Evolutionary conservation across 345 rosid species (phyloP).

Genomic region (Tarenaya hassleriana): DNA sequence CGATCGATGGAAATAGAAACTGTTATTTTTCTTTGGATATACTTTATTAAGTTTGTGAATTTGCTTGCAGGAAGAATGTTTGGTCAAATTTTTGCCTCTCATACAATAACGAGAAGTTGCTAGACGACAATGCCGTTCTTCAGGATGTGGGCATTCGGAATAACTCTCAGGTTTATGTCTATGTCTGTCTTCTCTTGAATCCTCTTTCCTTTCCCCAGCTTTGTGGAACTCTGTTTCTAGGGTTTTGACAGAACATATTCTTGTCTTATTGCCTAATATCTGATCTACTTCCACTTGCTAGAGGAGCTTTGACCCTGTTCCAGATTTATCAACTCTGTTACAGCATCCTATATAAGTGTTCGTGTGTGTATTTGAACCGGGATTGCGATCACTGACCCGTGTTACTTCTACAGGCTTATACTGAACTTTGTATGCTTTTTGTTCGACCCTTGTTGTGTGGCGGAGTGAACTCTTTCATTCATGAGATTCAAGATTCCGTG

Average conservation of each 20-base stretch:
- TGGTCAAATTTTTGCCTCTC: slow-evolving; percentile 75
- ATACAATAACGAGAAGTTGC: slow-evolving; percentile 55
- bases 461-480: background rate
- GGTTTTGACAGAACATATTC: too few relatives aligned
- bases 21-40: too few relatives aligned
- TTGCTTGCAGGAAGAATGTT: slow-evolving; percentile 74
- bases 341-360: background rate
- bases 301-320: background rate
- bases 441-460: background rate
- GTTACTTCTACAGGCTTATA: too few relatives aligned
- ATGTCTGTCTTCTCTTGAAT: background rate
- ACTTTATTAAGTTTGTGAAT: too few relatives aligned
- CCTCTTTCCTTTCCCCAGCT: too few relatives aligned
- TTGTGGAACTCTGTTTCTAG: too few relatives aligned
- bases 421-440: background rate
- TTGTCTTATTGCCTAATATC: too few relatives aligned
- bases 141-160: slow-evolving; percentile 65
- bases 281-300: too few relatives aligned
- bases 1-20: too few relatives aligned
- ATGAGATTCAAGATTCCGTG: too few relatives aligned
- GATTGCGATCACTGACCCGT: too few relatives aligned
- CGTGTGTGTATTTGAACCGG: too few relatives aligned
- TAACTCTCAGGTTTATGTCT: slow-evolving; percentile 61
- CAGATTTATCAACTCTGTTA: background rate
- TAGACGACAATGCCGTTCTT: slow-evolving; percentile 52